These are phyloP conservation scores for Cynara cardunculus DNA, from an alignment of 129 eudicot species.

Conservation along the genomic window DNA sequence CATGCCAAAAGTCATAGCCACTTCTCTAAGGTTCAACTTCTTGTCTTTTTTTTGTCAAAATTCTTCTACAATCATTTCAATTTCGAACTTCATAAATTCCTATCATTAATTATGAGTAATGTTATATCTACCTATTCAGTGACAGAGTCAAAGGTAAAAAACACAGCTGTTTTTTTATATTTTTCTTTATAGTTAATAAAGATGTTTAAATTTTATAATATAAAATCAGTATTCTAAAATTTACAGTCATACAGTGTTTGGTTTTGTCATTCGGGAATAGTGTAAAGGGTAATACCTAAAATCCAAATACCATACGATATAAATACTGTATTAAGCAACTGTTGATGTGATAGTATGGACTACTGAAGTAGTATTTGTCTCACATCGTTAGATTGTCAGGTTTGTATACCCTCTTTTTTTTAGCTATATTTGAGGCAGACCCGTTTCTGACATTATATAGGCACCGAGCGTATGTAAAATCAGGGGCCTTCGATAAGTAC, in stretches of 20 bases:
- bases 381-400: not conserved
- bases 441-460: too few species aligned
- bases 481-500: too few species aligned
- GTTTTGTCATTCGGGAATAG: too few species aligned
- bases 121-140: not conserved
- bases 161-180: not conserved
- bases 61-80: not conserved
- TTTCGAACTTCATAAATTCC: not conserved
- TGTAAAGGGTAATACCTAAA: not conserved
- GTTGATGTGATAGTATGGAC: not conserved
- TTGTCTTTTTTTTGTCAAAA: not conserved
- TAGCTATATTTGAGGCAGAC: too few species aligned
- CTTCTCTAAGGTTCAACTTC: not conserved
- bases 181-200: not conserved
- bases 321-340: not conserved
- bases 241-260: not conserved
- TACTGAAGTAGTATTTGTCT: not conserved
- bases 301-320: not conserved
- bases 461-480: too few species aligned
- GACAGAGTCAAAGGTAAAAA: not conserved
- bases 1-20: not conserved
- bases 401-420: not conserved
- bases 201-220: too few species aligned
- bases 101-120: not conserved
- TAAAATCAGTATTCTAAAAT: too few species aligned